Evolutionary conservation across 352 stramenopile species (phyloP).

Genomic region (Thraustochytrium sp.): DNA sequence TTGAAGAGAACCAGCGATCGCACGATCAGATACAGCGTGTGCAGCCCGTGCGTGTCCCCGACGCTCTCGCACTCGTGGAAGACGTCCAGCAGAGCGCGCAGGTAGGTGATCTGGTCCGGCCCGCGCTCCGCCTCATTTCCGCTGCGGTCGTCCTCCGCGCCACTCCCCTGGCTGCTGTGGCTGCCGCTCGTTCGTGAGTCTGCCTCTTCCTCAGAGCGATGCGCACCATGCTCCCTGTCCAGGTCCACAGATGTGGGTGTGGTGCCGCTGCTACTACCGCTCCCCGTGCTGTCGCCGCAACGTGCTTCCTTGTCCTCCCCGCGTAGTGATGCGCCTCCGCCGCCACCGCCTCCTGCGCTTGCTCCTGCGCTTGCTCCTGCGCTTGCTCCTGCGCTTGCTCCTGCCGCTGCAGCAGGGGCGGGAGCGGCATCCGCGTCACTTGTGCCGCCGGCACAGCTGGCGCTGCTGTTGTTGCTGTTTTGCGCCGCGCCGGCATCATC

Average conservation of each 20-base stretch:
- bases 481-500: too few species aligned
- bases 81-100: constrained; percentile 46
- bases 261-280: not conserved
- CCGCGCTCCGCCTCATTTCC: constrained; percentile 29
- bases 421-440: not conserved
- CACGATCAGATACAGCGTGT: constrained; percentile 50
- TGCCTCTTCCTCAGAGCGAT: not conserved
- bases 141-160: not conserved
- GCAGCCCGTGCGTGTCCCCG: not conserved
- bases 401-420: too few species aligned
- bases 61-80: constrained; percentile 48
- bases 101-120: constrained; percentile 49
- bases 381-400: too few species aligned
- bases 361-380: too few species aligned
- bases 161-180: not conserved
- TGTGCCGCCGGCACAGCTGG: constrained; percentile 34
- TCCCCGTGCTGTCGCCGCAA: constrained; percentile 7
- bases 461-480: constrained; percentile 11
- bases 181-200: not conserved
- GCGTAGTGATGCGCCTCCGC: too few species aligned
- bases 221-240: not conserved
- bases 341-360: too few species aligned
- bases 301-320: not conserved
- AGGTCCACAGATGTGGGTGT: not conserved
- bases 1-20: constrained; percentile 51